Evolutionary conservation across 495 filamentous ascomycete species (phyloP).

Genomic region (Bathelium albidoporum): DNA sequence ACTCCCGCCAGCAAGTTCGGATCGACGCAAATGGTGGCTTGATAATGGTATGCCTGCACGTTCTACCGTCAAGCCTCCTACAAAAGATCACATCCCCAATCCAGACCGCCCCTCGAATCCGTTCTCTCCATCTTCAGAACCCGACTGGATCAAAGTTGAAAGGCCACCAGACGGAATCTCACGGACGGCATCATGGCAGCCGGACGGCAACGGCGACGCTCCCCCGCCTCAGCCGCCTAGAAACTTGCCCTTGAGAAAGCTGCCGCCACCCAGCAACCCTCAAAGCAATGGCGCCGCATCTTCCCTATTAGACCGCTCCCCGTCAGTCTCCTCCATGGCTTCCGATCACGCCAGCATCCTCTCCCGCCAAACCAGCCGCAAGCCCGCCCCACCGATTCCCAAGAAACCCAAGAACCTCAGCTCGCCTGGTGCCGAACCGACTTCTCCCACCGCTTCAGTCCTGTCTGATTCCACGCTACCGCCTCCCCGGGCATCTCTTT

Average conservation of each 20-base stretch:
- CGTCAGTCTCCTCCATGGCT: constrained; percentile 9
- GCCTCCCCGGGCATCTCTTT: constrained; percentile 3
- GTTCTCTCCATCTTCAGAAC: constrained; percentile 54
- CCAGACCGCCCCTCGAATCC: constrained; percentile 69
- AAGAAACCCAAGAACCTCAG: constrained; percentile 33
- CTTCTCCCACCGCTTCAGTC: not conserved
- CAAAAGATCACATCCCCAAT: constrained; percentile 52
- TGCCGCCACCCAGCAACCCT: constrained; percentile 10
- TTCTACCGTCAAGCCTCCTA: constrained; percentile 57
- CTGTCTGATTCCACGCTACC: constrained; percentile 11
- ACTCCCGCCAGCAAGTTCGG: constrained; percentile 81
- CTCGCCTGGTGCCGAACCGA: constrained; percentile 5
- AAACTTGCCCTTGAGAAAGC: not conserved
- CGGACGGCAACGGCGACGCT: constrained; percentile 11
- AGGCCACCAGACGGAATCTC: constrained; percentile 12
- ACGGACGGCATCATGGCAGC: constrained; percentile 8
- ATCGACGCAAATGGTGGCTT: constrained; percentile 89
- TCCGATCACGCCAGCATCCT: constrained; percentile 7
- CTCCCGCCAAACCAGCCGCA: constrained; percentile 22
- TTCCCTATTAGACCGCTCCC: not conserved
- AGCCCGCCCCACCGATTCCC: constrained; percentile 33
- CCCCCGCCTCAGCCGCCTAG: not conserved
- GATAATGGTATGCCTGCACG: constrained; percentile 71
- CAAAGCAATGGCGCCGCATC: not conserved
- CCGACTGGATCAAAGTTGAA: constrained; percentile 65